Evolutionary conservation across 768 basidiomycete species (phyloP), one percentile per base, ranked within the genome.

Genomic region (Leccinum broughii): DNA sequence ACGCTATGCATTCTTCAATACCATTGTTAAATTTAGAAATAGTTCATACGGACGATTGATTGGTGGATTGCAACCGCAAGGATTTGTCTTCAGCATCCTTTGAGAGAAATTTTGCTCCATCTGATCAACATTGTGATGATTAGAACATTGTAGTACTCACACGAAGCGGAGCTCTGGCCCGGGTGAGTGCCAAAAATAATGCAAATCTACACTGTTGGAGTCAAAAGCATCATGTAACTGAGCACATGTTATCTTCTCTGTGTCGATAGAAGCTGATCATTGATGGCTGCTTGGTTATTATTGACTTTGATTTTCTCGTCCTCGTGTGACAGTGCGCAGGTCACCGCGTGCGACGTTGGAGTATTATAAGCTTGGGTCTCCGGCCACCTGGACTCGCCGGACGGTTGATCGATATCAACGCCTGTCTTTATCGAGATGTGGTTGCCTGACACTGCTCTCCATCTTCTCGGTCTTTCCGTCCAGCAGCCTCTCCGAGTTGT

Each of bases 1-100:
- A 85, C 5, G 93, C 85, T 17, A 96, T 81, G 63, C 92, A 92
- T 28, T 89, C 13, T 70, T 95, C 90, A n/a, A 91, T 80, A 17
- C 92, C 91, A 72, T 97, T 94, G 34, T 34, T 5, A 5, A 34
- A 6, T 34, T 13, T 34, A 11, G 11, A 5, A 13, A 30, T 9
- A 30, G 28, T 30, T 30, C 28, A 34, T 5, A 34, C 83, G 7
- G 94, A 85, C 0, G 17, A 99, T 86, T 20, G 91, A 34, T 34
- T 34, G 11, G 8, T 34, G 34, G 34, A 34, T 34, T 34, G 34
- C 84, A 50, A 88, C 81, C 1, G 92, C 87, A 34, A 98, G 78
- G 90, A 87, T 54, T 92, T 81, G 64, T 97, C 94, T 77, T 32
- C 32, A 32, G 32, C 32, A 32, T 32, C 32, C 32, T 32, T 32